Evolutionary conservation across 495 filamentous ascomycete species (phyloP).

Genomic region (Penicillium salamii): DNA sequence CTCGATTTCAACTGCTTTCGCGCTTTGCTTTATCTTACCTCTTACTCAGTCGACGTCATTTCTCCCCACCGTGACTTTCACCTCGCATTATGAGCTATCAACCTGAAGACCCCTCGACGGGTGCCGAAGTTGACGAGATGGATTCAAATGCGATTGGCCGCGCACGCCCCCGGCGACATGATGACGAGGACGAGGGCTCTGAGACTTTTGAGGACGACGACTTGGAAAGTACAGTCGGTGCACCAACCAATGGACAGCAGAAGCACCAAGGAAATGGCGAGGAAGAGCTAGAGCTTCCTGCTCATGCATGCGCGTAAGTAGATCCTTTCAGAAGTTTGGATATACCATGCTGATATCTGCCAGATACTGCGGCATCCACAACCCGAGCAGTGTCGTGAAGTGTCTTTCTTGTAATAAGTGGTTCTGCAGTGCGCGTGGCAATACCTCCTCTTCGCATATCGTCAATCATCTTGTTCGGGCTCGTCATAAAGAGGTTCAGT

Average conservation of each 20-base stretch:
- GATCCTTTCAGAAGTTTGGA: neutral
- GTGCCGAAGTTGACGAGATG: conserved; percentile 73
- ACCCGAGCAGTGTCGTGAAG: conserved; percentile 90
- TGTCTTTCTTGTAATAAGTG: conserved; percentile 95
- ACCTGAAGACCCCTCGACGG: conserved; percentile 59
- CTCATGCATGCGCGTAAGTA: conserved; percentile 95
- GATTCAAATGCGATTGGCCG: conserved; percentile 59
- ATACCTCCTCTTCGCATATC: conserved; percentile 95
- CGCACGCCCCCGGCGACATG: conserved; percentile 67
- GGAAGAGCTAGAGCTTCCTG: conserved; percentile 88
- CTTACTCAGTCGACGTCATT: conserved; percentile 2
- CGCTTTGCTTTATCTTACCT: conserved; percentile 3
- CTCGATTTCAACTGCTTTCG: conserved; percentile 8
- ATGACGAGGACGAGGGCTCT: conserved; percentile 83
- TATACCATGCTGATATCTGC: conserved; percentile 15
- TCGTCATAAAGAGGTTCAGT: conserved; percentile 96
- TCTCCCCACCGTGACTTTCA: conserved; percentile 54
- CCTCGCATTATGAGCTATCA: conserved; percentile 57
- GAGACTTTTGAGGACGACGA: conserved; percentile 88
- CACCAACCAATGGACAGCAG: conserved; percentile 69
- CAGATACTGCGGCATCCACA: conserved; percentile 98
- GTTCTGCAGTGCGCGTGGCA: conserved; percentile 98
- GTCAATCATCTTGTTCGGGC: conserved; percentile 98
- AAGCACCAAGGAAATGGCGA: conserved; percentile 62
- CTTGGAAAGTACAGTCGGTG: conserved; percentile 85